A percentile compares a stretch with the other conserved stretches of the same genome.
These are phyloP conservation scores for Bryoerythrophyllum caledonicum DNA, from an alignment of 225 moss, liverwort and hornwort genomes.

Conservation along the genomic window DNA sequence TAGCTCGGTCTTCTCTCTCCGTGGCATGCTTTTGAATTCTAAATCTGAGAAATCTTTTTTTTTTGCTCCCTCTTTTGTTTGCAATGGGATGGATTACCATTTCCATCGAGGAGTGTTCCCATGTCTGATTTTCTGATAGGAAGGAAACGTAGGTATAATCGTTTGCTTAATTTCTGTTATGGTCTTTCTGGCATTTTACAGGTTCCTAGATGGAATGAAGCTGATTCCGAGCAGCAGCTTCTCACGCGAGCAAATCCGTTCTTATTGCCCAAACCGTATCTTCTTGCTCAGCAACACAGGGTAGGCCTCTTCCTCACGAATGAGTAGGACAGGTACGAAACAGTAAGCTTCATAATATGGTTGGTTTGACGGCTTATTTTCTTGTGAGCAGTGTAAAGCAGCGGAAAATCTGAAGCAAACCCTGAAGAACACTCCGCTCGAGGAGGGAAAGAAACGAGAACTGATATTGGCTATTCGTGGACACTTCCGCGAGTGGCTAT, in stretches of 20 bases:
- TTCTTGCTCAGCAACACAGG: slow-evolving; percentile 86
- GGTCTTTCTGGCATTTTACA: slow-evolving; percentile 32
- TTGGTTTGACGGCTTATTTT: slow-evolving; percentile 18
- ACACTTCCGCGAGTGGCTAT: slow-evolving; percentile 94
- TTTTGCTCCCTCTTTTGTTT: background rate
- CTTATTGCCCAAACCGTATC: slow-evolving; percentile 77
- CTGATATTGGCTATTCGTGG: slow-evolving; percentile 75
- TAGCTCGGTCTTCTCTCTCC: background rate
- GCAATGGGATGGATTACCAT: background rate
- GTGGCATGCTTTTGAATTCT: background rate
- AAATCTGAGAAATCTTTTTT: background rate
- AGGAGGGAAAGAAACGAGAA: slow-evolving; percentile 83
- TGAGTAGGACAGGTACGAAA: background rate
- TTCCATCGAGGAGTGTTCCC: background rate
- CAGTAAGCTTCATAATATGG: background rate
- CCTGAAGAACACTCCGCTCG: slow-evolving; percentile 67
- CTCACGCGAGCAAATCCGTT: slow-evolving; percentile 86
- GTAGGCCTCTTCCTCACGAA: slow-evolving; percentile 38
- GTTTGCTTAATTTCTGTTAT: background rate
- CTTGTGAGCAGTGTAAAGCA: slow-evolving; percentile 67
- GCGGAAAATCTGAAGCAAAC: slow-evolving; percentile 89
- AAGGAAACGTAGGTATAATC: background rate
- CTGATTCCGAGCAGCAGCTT: slow-evolving; percentile 73
- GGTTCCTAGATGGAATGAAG: slow-evolving; percentile 87
- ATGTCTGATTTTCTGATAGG: background rate